Evolutionary conservation across 2,329 filamentous ascomycete species (phyloP).

Genomic region (Didymella arachidicola): DNA sequence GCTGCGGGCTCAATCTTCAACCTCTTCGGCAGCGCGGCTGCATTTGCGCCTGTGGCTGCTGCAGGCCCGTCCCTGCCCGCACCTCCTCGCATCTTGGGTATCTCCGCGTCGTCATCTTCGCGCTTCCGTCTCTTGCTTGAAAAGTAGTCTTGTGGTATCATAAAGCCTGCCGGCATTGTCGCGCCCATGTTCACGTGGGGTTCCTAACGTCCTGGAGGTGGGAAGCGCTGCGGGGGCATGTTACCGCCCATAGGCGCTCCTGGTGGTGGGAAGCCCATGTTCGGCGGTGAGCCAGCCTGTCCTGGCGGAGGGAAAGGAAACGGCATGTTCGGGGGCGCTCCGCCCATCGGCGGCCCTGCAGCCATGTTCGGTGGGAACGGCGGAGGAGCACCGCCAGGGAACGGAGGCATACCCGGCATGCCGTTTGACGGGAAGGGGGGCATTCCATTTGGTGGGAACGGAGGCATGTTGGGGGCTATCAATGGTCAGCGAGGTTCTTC

Average conservation of each 20-base stretch:
- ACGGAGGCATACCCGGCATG: conserved; percentile 44
- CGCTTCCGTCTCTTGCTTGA: conserved; percentile 20
- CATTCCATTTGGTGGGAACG: conserved; percentile 28
- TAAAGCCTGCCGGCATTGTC: conserved; percentile 3
- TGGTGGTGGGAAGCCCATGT: conserved; percentile 51
- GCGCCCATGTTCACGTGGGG: conserved; percentile 20
- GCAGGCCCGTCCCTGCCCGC: conserved; percentile 7
- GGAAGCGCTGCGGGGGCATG: conserved; percentile 39
- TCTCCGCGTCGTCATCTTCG: conserved; percentile 27
- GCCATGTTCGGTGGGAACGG: conserved; percentile 41
- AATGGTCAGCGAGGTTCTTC: neutral
- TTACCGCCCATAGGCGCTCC: conserved; percentile 37
- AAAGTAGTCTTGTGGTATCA: conserved; percentile 9
- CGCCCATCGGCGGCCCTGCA: conserved; percentile 6
- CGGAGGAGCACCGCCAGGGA: conserved; percentile 46
- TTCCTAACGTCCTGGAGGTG: conserved; percentile 6
- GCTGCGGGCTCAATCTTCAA: conserved; percentile 14
- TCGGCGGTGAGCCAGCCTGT: conserved; percentile 43
- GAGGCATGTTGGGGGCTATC: conserved; percentile 40
- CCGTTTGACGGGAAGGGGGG: conserved; percentile 42
- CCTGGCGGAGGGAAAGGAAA: conserved; percentile 41
- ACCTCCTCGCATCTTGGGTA: conserved; percentile 27
- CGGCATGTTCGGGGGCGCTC: conserved; percentile 22
- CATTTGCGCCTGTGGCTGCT: conserved; percentile 36
- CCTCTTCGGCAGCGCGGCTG: conserved; percentile 23